phyloP scores from a whole-genome alignment of 306 rosid species.

The Phaseolus lunatus region DNA sequence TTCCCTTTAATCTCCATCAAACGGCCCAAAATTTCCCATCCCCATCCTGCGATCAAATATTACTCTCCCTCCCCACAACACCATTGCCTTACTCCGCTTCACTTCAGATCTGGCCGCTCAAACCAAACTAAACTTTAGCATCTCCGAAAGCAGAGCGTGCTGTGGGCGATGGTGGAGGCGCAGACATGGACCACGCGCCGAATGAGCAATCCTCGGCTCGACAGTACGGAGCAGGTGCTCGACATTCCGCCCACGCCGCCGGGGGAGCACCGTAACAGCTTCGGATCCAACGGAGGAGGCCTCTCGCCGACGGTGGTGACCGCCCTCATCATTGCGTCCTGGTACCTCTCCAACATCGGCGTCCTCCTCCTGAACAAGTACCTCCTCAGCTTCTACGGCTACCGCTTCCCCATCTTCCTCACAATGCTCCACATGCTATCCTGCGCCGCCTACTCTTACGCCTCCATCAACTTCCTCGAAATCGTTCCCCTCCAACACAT shows the following conservation, averaged over 20 bases:
- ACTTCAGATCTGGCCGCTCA: not conserved
- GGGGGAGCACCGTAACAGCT: constrained; percentile 59
- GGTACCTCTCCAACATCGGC: constrained; percentile 95
- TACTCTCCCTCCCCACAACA: not conserved
- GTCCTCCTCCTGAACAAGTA: constrained; percentile 92
- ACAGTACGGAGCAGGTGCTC: constrained; percentile 57
- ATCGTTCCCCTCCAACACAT: constrained; percentile 80
- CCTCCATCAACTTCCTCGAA: constrained; percentile 67
- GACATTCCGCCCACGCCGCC: constrained; percentile 82
- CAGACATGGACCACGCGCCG: constrained; percentile 92
- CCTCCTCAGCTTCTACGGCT: constrained; percentile 87
- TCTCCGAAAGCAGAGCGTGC: not conserved
- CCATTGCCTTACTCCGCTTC: not conserved
- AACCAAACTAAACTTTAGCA: too few species aligned
- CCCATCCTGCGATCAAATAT: not conserved
- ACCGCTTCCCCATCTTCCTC: constrained; percentile 85
- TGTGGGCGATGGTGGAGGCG: constrained; percentile 71
- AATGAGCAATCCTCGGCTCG: constrained; percentile 81
- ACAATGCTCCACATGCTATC: constrained; percentile 97
- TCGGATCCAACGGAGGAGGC: constrained; percentile 20
- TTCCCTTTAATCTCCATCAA: not conserved
- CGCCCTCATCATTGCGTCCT: constrained; percentile 65
- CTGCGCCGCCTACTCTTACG: constrained; percentile 74
- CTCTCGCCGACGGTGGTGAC: constrained; percentile 57
- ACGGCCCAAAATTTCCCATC: not conserved